Conservation (phyloP, 345 rosid genomes). For the Populus ilicifolia region DNA sequence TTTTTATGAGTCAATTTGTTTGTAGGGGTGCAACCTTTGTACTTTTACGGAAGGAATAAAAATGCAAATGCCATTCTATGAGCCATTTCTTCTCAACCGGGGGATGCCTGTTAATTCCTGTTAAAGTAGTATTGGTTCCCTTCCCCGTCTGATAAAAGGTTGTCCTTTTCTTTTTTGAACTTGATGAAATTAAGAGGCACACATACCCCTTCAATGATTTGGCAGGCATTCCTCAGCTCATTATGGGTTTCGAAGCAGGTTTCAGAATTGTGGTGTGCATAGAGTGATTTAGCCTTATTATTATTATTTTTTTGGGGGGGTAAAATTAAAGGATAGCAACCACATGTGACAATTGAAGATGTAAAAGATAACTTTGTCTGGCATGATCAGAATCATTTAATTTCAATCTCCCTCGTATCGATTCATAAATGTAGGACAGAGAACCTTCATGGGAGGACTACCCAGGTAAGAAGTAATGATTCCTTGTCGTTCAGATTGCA, state of each 20-base stretch:
- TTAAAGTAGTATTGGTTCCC: neutral
- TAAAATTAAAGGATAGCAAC: neutral
- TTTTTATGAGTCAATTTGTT: conserved; percentile 29
- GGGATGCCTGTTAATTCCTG: neutral
- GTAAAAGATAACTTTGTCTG: neutral
- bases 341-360: neutral
- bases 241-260: neutral
- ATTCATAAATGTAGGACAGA: neutral
- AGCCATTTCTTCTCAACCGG: neutral
- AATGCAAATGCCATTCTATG: neutral
- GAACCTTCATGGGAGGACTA: neutral
- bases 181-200: neutral
- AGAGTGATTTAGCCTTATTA: neutral
- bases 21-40: conserved; percentile 9
- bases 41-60: neutral
- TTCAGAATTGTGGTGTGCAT: neutral
- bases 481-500: neutral
- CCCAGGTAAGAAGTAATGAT: neutral
- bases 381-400: neutral
- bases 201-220: neutral
- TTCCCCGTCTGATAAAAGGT: neutral
- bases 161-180: no score
- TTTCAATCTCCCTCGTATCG: neutral
- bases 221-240: neutral
- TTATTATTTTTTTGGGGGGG: neutral